Evolutionary conservation across 148 eudicot genomes (phyloP), one percentile per base, ranked within the genome.

Genomic region (Selenicereus undatus): DNA sequence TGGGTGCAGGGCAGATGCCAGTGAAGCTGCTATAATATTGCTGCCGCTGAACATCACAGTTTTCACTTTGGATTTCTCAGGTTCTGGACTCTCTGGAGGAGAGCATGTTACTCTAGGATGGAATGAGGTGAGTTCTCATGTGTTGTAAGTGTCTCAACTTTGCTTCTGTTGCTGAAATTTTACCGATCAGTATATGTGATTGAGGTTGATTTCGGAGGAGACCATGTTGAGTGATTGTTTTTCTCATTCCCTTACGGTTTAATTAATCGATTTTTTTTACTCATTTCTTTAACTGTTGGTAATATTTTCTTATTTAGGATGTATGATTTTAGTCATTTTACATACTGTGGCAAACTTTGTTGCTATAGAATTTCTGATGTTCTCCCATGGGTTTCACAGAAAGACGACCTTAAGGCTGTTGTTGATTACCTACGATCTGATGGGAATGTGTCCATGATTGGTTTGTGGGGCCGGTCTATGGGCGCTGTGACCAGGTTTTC

Each of bases 391-490:
- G 26, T 76, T 79, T 75, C 82, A 81, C 93, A 96, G 99, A 96
- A 90, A 81, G 98, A 96, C 86, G 99, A 96, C 85, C 90, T 96
- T 76, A 91, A 82, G 89, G 87, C 97, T 70, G 95, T 96, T 82
- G 99, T 96, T 51, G 89, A 96, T 81, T 88, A 91, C 83, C 82
- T 96, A 80, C 86, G 99, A 50, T 85, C 88, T 71, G 98, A 96
- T 89, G 97, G 98, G 48, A 93, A 90, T 85, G 86, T 91, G 78
- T 92, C 97, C 26, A 88, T 94, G 83, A 93, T 96, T 88, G 99
- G 97, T 74, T 87, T 96, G 83, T 96, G 99, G 99, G 99, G 99
- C 72, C 98, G 99, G 71, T 96, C 99, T 21, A 96, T 96, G 99
- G 99, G 99, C 82, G 95, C 99, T 81, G 99, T 96, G 65, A 92